phyloP scores from a whole-genome alignment of 208 protist genomes.

The Porcisia deanei region DNA sequence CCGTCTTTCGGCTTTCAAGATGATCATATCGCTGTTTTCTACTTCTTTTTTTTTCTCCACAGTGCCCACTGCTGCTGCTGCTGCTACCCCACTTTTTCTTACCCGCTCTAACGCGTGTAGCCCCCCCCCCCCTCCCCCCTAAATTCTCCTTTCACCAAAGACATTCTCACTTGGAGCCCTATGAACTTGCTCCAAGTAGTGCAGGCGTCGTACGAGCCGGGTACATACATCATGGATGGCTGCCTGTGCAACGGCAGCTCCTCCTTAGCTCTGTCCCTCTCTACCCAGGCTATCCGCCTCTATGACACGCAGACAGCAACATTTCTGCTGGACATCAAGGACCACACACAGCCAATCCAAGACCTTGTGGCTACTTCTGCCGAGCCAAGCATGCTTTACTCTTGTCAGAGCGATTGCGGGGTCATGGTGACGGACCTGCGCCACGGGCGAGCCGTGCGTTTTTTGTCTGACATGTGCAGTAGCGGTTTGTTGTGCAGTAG shows the following conservation, averaged over 20 bases:
- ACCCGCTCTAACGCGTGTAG: neutral
- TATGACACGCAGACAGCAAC: slow-evolving; percentile 62
- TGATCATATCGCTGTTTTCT: neutral
- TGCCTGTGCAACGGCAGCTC: slow-evolving; percentile 58
- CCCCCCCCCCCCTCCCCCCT: neutral
- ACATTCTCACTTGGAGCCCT: neutral
- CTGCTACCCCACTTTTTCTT: neutral
- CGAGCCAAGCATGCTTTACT: slow-evolving; percentile 59
- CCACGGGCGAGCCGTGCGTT: slow-evolving; percentile 46
- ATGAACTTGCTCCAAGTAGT: slow-evolving; percentile 59
- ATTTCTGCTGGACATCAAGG: slow-evolving; percentile 45
- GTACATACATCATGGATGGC: slow-evolving; percentile 70
- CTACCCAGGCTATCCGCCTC: slow-evolving; percentile 56
- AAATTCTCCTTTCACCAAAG: neutral
- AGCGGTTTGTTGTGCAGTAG: slow-evolving; percentile 49
- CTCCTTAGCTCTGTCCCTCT: slow-evolving; percentile 58
- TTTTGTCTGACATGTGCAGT: slow-evolving; percentile 62
- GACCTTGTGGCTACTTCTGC: slow-evolving; percentile 55
- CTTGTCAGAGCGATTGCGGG: slow-evolving; percentile 74
- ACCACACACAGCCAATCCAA: slow-evolving; percentile 68
- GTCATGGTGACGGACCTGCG: slow-evolving; percentile 81
- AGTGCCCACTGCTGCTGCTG: neutral
- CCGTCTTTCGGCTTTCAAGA: neutral
- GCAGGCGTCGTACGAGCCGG: slow-evolving; percentile 54
- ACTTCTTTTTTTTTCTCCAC: neutral